These are phyloP conservation scores for Dendrostoma leiphaemia DNA, from an alignment of 2,329 filamentous ascomycete genomes.

Conservation along the genomic window DNA sequence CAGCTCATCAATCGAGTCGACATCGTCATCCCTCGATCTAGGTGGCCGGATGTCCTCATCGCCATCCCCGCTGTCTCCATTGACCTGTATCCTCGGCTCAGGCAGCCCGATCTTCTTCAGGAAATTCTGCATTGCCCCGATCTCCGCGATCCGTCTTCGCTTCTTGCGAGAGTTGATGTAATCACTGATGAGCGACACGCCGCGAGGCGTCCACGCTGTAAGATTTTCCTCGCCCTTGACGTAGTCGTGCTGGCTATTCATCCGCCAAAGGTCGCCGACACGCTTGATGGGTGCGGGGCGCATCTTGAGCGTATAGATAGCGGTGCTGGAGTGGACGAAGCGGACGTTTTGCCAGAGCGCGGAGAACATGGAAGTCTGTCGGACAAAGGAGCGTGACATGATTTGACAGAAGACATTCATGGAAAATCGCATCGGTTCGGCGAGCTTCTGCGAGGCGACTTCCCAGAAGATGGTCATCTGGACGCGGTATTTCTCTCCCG, in stretches of 20 bases:
- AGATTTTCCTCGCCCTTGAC: conserved; percentile 93
- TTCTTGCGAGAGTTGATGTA: conserved; percentile 75
- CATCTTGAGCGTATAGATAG: conserved; percentile 82
- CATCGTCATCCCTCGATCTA: conserved; percentile 37
- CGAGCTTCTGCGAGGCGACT: conserved; percentile 75
- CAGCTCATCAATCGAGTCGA: conserved; percentile 56
- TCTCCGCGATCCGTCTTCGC: conserved; percentile 71
- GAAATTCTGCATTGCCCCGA: conserved; percentile 70
- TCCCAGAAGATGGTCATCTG: conserved; percentile 88
- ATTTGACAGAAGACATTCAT: conserved; percentile 82
- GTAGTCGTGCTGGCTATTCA: conserved; percentile 93
- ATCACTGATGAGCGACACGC: conserved; percentile 87
- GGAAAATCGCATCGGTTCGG: conserved; percentile 85
- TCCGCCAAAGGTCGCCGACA: conserved; percentile 90
- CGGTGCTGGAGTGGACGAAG: conserved; percentile 82
- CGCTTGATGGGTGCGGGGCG: conserved; percentile 87
- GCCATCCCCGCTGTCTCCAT: conserved; percentile 34
- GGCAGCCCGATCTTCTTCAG: conserved; percentile 58
- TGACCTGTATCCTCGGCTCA: conserved; percentile 33
- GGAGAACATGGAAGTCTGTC: conserved; percentile 83
- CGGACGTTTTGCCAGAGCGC: conserved; percentile 81
- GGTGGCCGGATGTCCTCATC: conserved; percentile 33
- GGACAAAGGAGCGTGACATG: conserved; percentile 76
- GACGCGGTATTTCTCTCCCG: conserved; percentile 87
- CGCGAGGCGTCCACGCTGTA: conserved; percentile 80